Conservation (phyloP, 805 yeast genomes). For the Cyberlindnera sargentensis region DNA sequence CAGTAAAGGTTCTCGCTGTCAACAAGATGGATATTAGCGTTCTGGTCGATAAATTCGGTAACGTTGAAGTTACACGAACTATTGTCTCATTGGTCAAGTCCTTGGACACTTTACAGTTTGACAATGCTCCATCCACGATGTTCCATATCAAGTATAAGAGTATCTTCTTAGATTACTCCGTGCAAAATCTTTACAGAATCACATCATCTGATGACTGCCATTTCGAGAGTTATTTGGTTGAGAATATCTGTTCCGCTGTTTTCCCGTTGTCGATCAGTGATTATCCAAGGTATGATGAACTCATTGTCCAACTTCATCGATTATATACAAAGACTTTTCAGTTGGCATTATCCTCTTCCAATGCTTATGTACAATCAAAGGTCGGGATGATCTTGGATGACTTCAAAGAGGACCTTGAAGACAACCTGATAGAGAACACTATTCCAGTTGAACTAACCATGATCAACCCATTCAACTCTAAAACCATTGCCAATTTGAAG, state of each 20-base stretch:
- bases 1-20: conserved; percentile 27
- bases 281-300: conserved; percentile 21
- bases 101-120: conserved; percentile 16
- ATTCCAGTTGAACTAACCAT: conserved; percentile 24
- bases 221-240: conserved; percentile 5
- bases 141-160: conserved; percentile 20
- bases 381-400: conserved; percentile 19
- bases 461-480: conserved; percentile 20
- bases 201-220: conserved; percentile 9
- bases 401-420: conserved; percentile 17
- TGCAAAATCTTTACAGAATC: conserved; percentile 16
- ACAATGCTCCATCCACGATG: conserved; percentile 20
- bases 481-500: not conserved
- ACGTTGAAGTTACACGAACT: conserved; percentile 9
- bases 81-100: conserved; percentile 14
- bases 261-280: conserved; percentile 23
- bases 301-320: conserved; percentile 12
- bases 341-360: conserved; percentile 2
- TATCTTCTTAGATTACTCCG: conserved; percentile 13
- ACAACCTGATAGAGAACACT: conserved; percentile 8
- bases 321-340: conserved; percentile 7
- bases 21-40: conserved; percentile 19
- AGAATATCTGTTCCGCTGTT: conserved; percentile 8
- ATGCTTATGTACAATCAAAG: conserved; percentile 17
- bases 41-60: conserved; percentile 12